These are phyloP conservation scores for Fibroporia radiculosa DNA, from an alignment of 768 basidiomycete species.

Conservation along the genomic window DNA sequence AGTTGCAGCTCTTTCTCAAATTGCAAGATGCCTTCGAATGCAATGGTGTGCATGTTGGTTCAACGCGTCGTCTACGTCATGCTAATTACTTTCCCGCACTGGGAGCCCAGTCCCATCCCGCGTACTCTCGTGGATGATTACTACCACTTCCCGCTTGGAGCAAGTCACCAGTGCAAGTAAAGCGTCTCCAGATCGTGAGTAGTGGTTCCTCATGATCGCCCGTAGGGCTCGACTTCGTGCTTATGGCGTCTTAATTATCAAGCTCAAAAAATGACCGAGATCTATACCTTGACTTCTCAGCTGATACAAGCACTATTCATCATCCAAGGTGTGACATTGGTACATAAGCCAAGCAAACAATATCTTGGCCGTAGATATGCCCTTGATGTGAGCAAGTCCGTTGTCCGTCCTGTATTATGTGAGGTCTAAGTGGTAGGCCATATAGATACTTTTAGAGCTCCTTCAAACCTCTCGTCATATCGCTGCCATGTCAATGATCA, in stretches of 20 bases:
- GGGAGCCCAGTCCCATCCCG: slow-evolving; percentile 54
- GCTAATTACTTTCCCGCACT: background rate
- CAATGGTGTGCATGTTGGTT: slow-evolving; percentile 63
- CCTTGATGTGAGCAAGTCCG: slow-evolving; percentile 47
- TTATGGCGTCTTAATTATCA: background rate
- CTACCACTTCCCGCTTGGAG: slow-evolving; percentile 44
- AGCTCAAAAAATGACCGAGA: slow-evolving; percentile 41
- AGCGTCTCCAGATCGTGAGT: slow-evolving; percentile 35
- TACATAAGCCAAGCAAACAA: slow-evolving; percentile 58
- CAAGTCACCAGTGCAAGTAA: slow-evolving; percentile 31
- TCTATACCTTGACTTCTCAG: slow-evolving; percentile 40
- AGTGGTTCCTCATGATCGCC: background rate
- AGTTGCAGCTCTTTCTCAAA: slow-evolving; percentile 47
- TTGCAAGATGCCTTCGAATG: slow-evolving; percentile 79
- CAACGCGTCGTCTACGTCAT: background rate
- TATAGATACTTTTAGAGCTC: slow-evolving; percentile 63
- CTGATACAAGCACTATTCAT: slow-evolving; percentile 55
- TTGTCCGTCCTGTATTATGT: background rate
- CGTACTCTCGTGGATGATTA: slow-evolving; percentile 54
- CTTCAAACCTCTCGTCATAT: slow-evolving; percentile 66
- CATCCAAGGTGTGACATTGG: slow-evolving; percentile 69
- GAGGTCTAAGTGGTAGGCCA: slow-evolving; percentile 1
- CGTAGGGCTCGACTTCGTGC: background rate
- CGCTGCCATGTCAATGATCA: slow-evolving; percentile 19
- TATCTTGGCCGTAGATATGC: slow-evolving; percentile 62